These are phyloP conservation scores for Nicotiana sylvestris DNA, from an alignment of 257 asterid genomes.

Conservation along the genomic window DNA sequence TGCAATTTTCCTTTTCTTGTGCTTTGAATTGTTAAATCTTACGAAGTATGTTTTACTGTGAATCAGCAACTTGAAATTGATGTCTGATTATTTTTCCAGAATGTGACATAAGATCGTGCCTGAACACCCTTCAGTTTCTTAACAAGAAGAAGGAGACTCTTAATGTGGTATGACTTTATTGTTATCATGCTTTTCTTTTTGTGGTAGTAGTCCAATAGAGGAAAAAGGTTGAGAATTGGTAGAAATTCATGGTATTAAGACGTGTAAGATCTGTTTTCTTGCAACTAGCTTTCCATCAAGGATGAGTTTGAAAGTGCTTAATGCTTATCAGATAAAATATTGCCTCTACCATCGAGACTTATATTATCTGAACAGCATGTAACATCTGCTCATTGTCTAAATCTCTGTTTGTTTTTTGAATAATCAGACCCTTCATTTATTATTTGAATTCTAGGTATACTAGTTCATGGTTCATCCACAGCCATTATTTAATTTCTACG, in stretches of 20 bases:
- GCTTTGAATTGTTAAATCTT: neutral
- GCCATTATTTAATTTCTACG: neutral
- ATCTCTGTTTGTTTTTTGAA: neutral
- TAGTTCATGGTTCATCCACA: neutral
- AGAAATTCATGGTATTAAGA: neutral
- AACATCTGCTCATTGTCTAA: neutral
- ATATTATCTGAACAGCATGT: neutral
- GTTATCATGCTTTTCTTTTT: constrained; percentile 9
- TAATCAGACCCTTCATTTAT: neutral
- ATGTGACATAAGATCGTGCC: constrained; percentile 89
- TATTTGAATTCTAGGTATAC: neutral
- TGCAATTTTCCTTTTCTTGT: neutral
- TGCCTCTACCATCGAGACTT: neutral
- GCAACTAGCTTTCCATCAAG: neutral
- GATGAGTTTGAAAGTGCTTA: neutral
- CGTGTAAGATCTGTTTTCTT: neutral
- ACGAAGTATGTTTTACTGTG: neutral
- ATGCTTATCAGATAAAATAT: neutral
- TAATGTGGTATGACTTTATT: constrained; percentile 53
- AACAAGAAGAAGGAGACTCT: constrained; percentile 77
- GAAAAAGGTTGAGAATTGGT: neutral
- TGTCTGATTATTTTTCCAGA: constrained; percentile 36
- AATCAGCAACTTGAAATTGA: neutral
- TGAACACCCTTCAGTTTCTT: constrained; percentile 96
- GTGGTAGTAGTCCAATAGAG: constrained; percentile 9